Base-by-base conservation (phyloP, 2,329 filamentous ascomycete genomes). In the Madurella mycetomatis region DNA sequence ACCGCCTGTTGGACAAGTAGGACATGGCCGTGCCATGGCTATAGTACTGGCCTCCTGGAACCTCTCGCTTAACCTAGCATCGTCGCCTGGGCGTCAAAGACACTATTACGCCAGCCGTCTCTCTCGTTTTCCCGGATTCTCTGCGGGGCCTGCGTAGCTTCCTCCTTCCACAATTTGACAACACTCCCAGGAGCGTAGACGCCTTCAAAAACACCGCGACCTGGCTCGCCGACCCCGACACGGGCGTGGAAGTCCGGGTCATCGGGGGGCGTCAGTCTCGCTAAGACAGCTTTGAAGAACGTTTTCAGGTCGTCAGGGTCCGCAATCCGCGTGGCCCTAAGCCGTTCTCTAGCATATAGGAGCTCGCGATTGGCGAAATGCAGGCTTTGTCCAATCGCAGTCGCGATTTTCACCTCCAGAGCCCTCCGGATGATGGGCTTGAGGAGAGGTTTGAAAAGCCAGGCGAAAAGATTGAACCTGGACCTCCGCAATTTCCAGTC, bases 161-260 rank as follows among this genome's bases (percentile, higher is more conserved):
- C 87, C 60, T 91, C 86, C 61, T 92, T 83, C 90, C 90, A 96
- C n/a, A 95, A 71, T 72, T 88, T 91, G 49, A 94, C 88, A 25
- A 96, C 75, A 69, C 91, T 96, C 0, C 90, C 92, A 0, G 92
- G 92, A 1, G 92, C 86, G 72, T 96, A 96, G 1, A 90, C 81
- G 4, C 87, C 89, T 62, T 84, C 84, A 75, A 97, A 97, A 0
- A 92, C 74, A 11, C 80, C 80, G 4, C 62, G 53, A 2, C 77
- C 76, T 7, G 76, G 76, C 60, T 74, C 67, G 19, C 81, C 79
- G 9, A 95, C 73, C 1, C 90, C 90, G 15, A 95, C 74, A 2
- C 88, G 76, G 1, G 85, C 78, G 60, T 94, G 86, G 1, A 95
- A 63, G 67, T 95, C 88, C 1, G 89, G 86, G 67, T 94, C 86